Base-by-base conservation (phyloP, 2,329 filamentous ascomycete genomes). In the Graphilbum ipis-grandicollis region DNA sequence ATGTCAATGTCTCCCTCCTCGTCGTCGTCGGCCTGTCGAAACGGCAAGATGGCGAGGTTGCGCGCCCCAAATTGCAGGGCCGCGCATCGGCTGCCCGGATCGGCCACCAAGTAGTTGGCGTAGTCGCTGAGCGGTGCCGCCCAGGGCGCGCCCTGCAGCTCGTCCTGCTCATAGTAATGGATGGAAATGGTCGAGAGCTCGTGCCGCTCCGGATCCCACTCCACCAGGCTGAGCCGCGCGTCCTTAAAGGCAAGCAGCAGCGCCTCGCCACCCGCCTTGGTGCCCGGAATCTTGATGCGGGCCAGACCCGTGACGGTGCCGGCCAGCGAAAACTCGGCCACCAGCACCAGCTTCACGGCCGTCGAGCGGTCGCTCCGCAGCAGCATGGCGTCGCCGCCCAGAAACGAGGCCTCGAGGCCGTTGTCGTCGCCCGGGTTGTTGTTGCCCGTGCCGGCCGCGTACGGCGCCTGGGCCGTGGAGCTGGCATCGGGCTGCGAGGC, bases 91-190 rank as follows among this genome's bases (percentile, higher is more conserved):
- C 83, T 93, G 47, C 79, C 79, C 2, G 90, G 88, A 50, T 98
- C 90, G 41, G 88, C 82, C 35, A 79, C 79, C 49, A 98, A 63
- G 48, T 81, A 80, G 54, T 80, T 93, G 55, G 75, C 69, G 52
- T 79, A 84, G 43, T 80, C 72, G 52, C 72, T 74, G 49, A 92
- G 60, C 38, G 79, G 71, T 36, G 79, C 69, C 35, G 79, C 75
- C 79, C 85, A 94, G 0, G 88, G 86, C 43, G 74, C 79, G 37
- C 79, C 75, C 46, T 79, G 74, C 43, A 88, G 64, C 52, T 93
- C 86, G 51, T 94, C 86, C 54, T 90, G 82, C 56, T 98, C 90
- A 59, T 96, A 98, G 65, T 86, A 96, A 61, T 98, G 90, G 49
- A 98, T 88, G 36, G 88, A 96, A 44, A 90, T 73, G 37, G 88